phyloP scores from a whole-genome alignment of 148 eudicot genomes.

The Cornus suecica region DNA sequence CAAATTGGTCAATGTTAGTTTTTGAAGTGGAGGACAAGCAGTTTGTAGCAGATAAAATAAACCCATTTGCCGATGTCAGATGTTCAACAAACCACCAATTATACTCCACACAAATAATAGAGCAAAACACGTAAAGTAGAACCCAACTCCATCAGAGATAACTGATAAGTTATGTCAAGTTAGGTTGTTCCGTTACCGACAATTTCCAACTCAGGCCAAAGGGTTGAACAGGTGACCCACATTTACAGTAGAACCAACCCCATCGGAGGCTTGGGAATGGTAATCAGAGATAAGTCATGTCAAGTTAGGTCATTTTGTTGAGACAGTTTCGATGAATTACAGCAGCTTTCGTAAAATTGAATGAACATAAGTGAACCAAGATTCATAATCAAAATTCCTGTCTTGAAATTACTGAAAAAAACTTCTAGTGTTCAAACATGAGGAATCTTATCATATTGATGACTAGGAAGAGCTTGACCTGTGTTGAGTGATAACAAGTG shows the following conservation, averaged over 20 bases:
- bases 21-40: background rate
- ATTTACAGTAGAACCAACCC: background rate
- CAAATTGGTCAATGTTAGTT: background rate
- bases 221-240: background rate
- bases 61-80: background rate
- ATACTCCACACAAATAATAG: background rate
- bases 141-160: no score
- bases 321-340: background rate
- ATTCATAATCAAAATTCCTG: background rate
- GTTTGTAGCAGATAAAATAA: background rate
- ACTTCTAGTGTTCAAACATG: background rate
- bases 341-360: no score
- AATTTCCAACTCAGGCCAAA: background rate
- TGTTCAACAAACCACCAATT: background rate
- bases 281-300: background rate
- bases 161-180: no score
- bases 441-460: background rate
- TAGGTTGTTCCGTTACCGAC: no score
- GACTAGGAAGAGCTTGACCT: constrained; percentile 46
- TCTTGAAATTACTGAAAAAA: no score
- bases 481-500: constrained; percentile 83
- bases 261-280: background rate
- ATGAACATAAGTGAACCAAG: background rate
- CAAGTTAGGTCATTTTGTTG: background rate
- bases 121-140: no score